Percentiles rank a stretch among this genome's conserved stretches.
phyloP scores from a whole-genome alignment of 2,329 filamentous ascomycete species.

The Fusarium tuaranense region DNA sequence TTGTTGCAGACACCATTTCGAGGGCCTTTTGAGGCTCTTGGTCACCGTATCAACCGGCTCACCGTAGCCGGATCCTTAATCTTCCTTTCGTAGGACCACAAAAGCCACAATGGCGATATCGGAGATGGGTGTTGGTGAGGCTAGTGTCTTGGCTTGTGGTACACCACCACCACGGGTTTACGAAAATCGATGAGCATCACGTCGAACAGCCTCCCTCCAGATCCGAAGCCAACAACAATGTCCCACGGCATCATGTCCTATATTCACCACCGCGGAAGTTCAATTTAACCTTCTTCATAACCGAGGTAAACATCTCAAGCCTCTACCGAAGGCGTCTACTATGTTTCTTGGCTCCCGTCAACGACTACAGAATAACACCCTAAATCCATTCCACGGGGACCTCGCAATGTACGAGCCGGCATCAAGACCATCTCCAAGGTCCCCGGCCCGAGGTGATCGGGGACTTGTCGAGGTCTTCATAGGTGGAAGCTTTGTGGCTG shows the following conservation, averaged over 20 bases:
- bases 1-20: background rate
- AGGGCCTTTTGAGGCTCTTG: background rate
- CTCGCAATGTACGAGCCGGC: background rate
- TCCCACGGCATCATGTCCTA: background rate
- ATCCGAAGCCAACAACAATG: background rate
- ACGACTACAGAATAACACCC: conserved; percentile 8
- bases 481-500: conserved; percentile 11
- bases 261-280: background rate
- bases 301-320: background rate
- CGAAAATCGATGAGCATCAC: background rate
- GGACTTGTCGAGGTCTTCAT: conserved; percentile 6
- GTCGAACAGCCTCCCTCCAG: background rate
- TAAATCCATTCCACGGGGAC: conserved; percentile 17
- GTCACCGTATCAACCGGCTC: background rate
- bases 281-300: background rate
- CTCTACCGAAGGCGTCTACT: background rate
- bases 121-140: background rate
- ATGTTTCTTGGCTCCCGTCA: background rate
- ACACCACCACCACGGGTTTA: background rate
- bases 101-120: background rate
- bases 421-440: background rate
- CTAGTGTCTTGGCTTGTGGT: background rate
- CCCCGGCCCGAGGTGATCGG: conserved; percentile 13
- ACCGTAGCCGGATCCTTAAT: background rate
- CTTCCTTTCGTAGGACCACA: background rate